Evolutionary conservation across 1,139 yeast genomes (phyloP).

Genomic region (Taphrina sp.): DNA sequence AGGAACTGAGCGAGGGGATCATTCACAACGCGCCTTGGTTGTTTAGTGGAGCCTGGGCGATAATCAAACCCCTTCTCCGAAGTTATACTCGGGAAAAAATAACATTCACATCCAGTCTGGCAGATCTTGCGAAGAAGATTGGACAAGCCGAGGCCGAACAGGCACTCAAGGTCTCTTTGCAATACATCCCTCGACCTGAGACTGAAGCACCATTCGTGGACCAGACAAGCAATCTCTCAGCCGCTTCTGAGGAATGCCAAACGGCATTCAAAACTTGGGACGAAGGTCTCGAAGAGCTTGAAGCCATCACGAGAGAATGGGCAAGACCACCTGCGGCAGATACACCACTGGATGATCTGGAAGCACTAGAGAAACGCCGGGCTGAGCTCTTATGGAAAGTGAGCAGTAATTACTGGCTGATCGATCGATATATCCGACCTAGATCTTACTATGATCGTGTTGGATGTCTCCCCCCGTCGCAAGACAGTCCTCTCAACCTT

Average conservation of each 20-base stretch:
- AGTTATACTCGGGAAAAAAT: conserved; percentile 22
- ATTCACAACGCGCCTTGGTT: conserved; percentile 32
- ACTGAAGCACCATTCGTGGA: conserved; percentile 15
- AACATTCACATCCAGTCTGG: conserved; percentile 20
- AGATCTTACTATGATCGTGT: conserved; percentile 21
- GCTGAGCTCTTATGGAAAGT: conserved; percentile 11
- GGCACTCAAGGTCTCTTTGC: conserved; percentile 7
- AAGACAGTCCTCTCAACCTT: conserved; percentile 15
- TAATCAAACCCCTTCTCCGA: conserved; percentile 28
- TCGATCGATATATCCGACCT: conserved; percentile 25
- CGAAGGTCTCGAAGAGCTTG: conserved; percentile 10
- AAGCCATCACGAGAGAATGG: conserved; percentile 22
- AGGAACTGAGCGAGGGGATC: conserved; percentile 28
- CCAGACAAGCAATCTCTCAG: conserved; percentile 3
- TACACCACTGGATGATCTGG: conserved; percentile 5
- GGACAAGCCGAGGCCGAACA: conserved; percentile 14
- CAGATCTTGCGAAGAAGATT: conserved; percentile 21
- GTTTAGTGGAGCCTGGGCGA: conserved; percentile 23
- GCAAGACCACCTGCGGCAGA: conserved; percentile 5
- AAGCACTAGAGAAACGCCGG: background rate
- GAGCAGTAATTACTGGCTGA: conserved; percentile 25
- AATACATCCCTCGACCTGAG: conserved; percentile 12
- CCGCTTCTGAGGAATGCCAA: conserved; percentile 10
- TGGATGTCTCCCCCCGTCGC: conserved; percentile 15
- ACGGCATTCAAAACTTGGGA: conserved; percentile 19